Percentiles rank a stretch among this genome's conserved stretches.
Conservation (phyloP, 164 flowering plant genomes). For the Brasenia schreberi region DNA sequence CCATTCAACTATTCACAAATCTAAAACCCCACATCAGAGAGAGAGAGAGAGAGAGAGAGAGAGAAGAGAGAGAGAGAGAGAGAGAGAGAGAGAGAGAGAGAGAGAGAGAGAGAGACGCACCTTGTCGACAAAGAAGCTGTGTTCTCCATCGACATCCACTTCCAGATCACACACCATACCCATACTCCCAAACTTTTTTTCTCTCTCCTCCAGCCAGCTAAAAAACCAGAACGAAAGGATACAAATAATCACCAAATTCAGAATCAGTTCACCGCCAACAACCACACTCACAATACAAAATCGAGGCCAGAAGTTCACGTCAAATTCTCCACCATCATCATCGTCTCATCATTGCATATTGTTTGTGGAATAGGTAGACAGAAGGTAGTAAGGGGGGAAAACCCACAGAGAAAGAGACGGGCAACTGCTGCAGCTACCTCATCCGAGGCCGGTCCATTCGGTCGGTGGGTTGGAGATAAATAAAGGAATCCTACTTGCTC, state of each 20-base stretch:
- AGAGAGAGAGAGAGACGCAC: conserved; percentile 14
- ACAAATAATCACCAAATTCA: neutral
- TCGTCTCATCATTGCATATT: too few species aligned
- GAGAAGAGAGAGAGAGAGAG: neutral
- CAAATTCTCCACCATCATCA: too few species aligned
- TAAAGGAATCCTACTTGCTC: neutral
- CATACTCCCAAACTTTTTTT: conserved; percentile 3
- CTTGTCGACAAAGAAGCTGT: conserved; percentile 36
- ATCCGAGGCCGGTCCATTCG: neutral
- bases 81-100: neutral
- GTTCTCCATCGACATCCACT: conserved; percentile 48
- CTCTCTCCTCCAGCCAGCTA: neutral
- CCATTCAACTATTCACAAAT: neutral
- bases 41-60: neutral
- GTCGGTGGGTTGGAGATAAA: neutral
- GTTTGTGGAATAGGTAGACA: neutral
- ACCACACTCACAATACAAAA: neutral
- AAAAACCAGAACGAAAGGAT: neutral
- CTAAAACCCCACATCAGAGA: neutral
- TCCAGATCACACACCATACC: conserved; percentile 22
- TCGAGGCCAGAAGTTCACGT: neutral
- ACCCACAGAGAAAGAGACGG: neutral
- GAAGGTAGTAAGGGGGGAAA: neutral
- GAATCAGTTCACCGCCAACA: neutral
- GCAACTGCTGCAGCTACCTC: neutral